Base-by-base conservation (phyloP, 257 asterid genomes). In the Solanum sitiens region DNA sequence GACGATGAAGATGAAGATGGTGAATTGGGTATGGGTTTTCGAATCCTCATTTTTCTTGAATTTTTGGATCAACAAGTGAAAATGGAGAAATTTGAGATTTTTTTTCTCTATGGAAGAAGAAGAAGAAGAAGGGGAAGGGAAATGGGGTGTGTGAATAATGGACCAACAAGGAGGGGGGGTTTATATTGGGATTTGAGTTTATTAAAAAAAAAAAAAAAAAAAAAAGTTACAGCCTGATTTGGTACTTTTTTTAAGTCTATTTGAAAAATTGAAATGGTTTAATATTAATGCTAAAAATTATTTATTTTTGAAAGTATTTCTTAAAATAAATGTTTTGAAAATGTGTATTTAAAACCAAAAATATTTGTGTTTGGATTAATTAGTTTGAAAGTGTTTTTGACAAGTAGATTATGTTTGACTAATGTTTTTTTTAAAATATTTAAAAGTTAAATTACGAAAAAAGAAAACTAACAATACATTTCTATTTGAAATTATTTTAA, bases 1-100 rank as follows among this genome's bases (percentile, higher is more conserved):
- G 82, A 23, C 16, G 63, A 30, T 12, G 75, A 37, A 12, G 86
- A 9, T 9, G 65, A 63, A 56, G 86, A 8, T 2, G 86, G 40
- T 11, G 91, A 86, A 86, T 86, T 88, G 65, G 75, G 65, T 50
- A 30, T 42, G 85, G 83, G 23, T 83, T 87, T 86, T 32, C 87
- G 27, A 61, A 86, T 86, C 21, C 71, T 71, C 87, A 86, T 85
- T 85, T 37, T 44, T 25, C 18, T 44, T 12, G 11, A 20, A 37
- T 37, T 37, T 37, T 37, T 37, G 39, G 39, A 37, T 37, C 39
- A 37, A 77, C 65, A 77, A 42, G 7, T 44, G 44, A 21, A 50
- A 68, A 65, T 87, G 89, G 89, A 67, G 87, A 82, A 44, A 68
- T 23, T 30, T 16, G 68, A 39, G 86, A 32, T 7, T 27, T 74